A percentile compares a stretch with the other conserved stretches of the same genome.
phyloP scores from a whole-genome alignment of 768 basidiomycete species.

The Cyclocybe cylindracea region DNA sequence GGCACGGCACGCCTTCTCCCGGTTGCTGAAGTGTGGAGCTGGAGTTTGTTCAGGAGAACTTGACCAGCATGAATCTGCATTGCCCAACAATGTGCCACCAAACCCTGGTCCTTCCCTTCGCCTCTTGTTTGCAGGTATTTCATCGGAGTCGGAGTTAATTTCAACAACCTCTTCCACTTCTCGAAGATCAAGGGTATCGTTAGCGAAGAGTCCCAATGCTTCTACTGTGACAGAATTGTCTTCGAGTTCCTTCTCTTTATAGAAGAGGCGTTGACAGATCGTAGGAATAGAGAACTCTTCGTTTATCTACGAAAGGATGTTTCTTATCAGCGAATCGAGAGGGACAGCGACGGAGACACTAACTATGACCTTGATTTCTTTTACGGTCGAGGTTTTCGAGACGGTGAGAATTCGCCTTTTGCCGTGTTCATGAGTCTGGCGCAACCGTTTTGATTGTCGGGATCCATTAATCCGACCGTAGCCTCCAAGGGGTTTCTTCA shows the following conservation, averaged over 20 bases:
- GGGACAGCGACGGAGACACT: constrained; percentile 16
- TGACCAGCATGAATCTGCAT: constrained; percentile 22
- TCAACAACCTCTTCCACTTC: constrained; percentile 64
- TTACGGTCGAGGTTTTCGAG: constrained; percentile 67
- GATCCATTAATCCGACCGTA: constrained; percentile 42
- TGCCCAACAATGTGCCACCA: constrained; percentile 68
- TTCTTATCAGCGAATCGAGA: background rate
- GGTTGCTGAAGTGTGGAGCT: constrained; percentile 11
- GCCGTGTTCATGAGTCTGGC: constrained; percentile 51
- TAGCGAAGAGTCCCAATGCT: constrained; percentile 49
- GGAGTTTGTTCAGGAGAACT: constrained; percentile 26
- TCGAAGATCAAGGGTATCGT: constrained; percentile 67
- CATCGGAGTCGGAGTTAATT: constrained; percentile 53
- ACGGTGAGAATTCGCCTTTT: constrained; percentile 56
- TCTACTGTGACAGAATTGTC: constrained; percentile 62
- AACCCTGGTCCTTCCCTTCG: constrained; percentile 64
- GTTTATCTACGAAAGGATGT: constrained; percentile 48
- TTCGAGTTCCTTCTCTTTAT: constrained; percentile 60
- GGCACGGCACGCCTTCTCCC: constrained; percentile 44
- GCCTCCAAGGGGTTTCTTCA: constrained; percentile 14
- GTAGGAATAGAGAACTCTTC: constrained; percentile 66
- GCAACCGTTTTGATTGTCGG: constrained; percentile 74
- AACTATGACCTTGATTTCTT: constrained; percentile 78
- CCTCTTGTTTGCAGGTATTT: constrained; percentile 36
- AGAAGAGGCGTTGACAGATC: constrained; percentile 73